Base-by-base conservation (phyloP, 495 filamentous ascomycete species). In the Penicillium paradoxum region DNA sequence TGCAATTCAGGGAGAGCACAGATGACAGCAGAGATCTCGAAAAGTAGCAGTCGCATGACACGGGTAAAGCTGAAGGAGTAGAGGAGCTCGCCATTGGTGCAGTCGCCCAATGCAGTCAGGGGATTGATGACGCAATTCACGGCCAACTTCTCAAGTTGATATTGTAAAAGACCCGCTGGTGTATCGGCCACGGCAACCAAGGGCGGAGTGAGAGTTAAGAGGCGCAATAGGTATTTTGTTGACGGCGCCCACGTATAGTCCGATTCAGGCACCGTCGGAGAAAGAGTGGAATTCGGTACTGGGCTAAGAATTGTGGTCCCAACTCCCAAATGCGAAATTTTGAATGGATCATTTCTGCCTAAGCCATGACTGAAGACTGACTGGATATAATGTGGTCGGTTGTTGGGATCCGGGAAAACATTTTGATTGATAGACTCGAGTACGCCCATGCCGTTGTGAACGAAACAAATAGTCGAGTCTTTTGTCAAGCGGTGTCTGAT, bases 381-480 rank as follows among this genome's bases (percentile, higher is more conserved):
- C 11, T 88, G 66, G 38, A 96, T 74, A 57, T 91, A 96, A 37
- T 81, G 76, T 2, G 93, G 93, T 19, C 90, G 79, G 0, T 59
- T 68, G 4, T 59, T 53, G 2, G 80, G 75, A 59, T 90, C 75
- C 0, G 81, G 77, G 60, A 95, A 98, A 11, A 92, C 58, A 2
- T 70, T 49, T 9, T 77, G 57, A 55, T 88, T 88, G 17, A 96
- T 69, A 32, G 79, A 75, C n/a, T 96, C 89, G 24, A 90, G 69
- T 3, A 86, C 66, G 2, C 91, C 92, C 73, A 97, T 80, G 4
- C 90, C 91, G 42, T 92, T 88, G 46, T 95, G 87, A 4, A 95
- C 60, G 19, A 98, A 81, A 34, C 87, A 77, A 27, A 98, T 78
- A 0, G 91, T 91, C 3, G 90, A 90, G 13, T 80, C 71, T 4